Evolutionary conservation across 1,284 basidiomycete species (phyloP), one percentile per base, ranked within the genome.

Genomic region (Ganoderma leucocontextum): DNA sequence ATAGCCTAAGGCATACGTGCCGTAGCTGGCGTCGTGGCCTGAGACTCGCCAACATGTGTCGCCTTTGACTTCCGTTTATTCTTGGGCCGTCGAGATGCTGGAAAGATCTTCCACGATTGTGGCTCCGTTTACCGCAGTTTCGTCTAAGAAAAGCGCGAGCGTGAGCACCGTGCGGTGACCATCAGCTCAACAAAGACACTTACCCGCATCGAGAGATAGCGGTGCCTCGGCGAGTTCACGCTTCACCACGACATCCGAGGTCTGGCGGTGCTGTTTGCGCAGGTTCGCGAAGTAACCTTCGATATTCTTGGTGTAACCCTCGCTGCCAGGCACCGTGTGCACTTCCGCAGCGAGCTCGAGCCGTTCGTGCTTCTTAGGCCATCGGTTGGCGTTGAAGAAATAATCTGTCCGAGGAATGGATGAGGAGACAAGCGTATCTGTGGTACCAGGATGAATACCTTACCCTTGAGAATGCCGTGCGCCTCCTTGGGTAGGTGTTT

Each of bases 191-290:
- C 6, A 38, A 1, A 58, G 15, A 17, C 25, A 3, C 25, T 52
- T 8, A 29, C 52, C 17, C 0, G 15, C 29, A 33, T 10, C 15
- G 2, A 55, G n/a, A n/a, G 55, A 33, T 9, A 58, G 12, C 4
- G 55, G 55, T 19, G 17, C 33, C 55, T 58, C 55, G 35, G 38
- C 55, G 35, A 58, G 55, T 19, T 58, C 55, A 17, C 55, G 55
- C 35, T 58, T 58, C 17, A 58, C 55, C 19, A n/a, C 19, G 17
- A 58, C 33, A 19, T 19, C 29, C 17, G 35, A n/a, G 7, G 55
- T 5, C 33, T n/a, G 19, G 9, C 19, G 35, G 17, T 58, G 35
- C 55, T n/a, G n/a, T 7, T 29, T 33, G 55, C 55, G 55, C 55
- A 58, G 17, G 19, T 22, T 35, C 35, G 13, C 19, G 9, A 58